A percentile compares a stretch with the other conserved stretches of the same genome.
phyloP scores from a whole-genome alignment of 768 basidiomycete genomes.

The Suillus occidentalis region DNA sequence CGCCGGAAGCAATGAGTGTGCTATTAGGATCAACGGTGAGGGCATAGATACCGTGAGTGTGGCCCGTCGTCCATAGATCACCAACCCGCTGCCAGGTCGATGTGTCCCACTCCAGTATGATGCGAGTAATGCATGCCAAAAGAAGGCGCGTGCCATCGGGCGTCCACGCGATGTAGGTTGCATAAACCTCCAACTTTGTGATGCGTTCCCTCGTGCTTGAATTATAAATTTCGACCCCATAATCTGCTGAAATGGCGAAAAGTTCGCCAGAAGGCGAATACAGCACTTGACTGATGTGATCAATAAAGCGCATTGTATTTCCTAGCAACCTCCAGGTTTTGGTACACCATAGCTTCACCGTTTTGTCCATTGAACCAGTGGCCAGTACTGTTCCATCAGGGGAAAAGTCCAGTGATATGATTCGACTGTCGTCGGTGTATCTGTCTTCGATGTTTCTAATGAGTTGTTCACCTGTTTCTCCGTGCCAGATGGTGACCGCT shows the following conservation, averaged over 20 bases:
- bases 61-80: background rate
- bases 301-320: background rate
- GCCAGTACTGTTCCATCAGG: background rate
- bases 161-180: background rate
- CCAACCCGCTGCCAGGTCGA: background rate
- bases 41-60: background rate
- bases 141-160: background rate
- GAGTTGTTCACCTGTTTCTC: background rate
- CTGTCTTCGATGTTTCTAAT: background rate
- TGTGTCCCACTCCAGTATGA: background rate
- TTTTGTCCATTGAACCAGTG: background rate
- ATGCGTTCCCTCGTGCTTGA: background rate
- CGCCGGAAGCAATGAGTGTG: background rate
- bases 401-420: background rate
- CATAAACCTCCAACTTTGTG: background rate
- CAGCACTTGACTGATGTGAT: background rate
- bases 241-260: background rate
- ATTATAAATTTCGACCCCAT: background rate
- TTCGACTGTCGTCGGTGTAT: background rate
- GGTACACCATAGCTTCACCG: background rate
- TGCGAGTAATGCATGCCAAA: background rate
- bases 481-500: background rate
- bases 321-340: background rate
- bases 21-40: background rate
- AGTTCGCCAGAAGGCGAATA: background rate